Percentiles rank a stretch among this genome's conserved stretches.
phyloP scores from a whole-genome alignment of 345 rosid genomes.

The Eutrema japonicum region DNA sequence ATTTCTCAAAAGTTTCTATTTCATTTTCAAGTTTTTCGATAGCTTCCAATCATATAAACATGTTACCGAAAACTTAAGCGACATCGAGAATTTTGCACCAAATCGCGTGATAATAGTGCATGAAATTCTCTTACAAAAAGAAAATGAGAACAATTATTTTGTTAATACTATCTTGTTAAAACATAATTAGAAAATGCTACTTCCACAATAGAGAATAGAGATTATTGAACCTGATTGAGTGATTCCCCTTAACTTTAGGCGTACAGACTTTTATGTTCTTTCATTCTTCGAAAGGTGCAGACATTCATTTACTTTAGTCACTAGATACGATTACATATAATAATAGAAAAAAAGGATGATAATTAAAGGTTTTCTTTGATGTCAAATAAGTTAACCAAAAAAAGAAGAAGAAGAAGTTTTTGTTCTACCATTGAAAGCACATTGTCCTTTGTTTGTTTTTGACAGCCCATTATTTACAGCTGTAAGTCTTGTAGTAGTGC shows the following conservation, averaged over 20 bases:
- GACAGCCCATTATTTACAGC: constrained; percentile 30
- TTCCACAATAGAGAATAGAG: background rate
- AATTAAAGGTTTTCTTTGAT: background rate
- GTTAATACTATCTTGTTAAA: background rate
- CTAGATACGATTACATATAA: background rate
- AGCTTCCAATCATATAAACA: background rate
- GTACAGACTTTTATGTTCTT: constrained; percentile 8
- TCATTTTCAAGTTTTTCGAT: no score
- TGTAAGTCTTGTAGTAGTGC: constrained; percentile 9
- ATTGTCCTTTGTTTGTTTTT: background rate
- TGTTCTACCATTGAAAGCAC: background rate
- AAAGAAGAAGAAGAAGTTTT: background rate
- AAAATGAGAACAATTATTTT: background rate
- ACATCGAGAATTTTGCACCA: background rate
- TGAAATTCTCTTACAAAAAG: background rate
- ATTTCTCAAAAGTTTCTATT: no score
- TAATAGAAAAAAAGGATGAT: no score
- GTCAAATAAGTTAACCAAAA: background rate
- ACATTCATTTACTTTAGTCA: constrained; percentile 15
- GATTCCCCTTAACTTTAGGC: background rate
- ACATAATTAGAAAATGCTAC: background rate
- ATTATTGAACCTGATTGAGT: constrained; percentile 1
- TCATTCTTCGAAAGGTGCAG: constrained; percentile 11
- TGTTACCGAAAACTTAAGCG: background rate
- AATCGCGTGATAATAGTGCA: no score